Percentiles rank a stretch among this genome's conserved stretches.
Evolutionary conservation across 768 basidiomycete genomes (phyloP).

Genomic region (Amanita pallidorosea): DNA sequence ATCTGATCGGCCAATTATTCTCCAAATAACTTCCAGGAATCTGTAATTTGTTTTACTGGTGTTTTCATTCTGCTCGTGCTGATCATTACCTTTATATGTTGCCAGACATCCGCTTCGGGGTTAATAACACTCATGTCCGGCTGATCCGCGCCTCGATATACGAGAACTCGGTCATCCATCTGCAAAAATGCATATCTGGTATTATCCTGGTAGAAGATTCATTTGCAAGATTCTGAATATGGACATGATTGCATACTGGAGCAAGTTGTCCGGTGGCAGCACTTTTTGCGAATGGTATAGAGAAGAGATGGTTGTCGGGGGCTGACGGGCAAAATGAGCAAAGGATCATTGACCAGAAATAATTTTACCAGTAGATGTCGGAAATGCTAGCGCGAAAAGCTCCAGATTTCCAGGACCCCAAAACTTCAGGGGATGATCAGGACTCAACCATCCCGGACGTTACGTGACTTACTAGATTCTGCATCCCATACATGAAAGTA

Average conservation of each 20-base stretch:
- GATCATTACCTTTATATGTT: constrained; percentile 72
- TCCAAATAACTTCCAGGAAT: constrained; percentile 84
- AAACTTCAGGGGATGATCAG: constrained; percentile 40
- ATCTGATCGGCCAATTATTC: constrained; percentile 89
- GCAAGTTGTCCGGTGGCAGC: constrained; percentile 86
- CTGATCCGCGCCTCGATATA: constrained; percentile 94
- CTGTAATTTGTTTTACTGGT: constrained; percentile 24
- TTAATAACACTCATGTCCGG: constrained; percentile 98
- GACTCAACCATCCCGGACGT: background rate
- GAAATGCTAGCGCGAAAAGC: constrained; percentile 60
- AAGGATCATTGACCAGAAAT: background rate
- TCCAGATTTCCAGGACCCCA: constrained; percentile 94
- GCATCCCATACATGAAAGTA: constrained; percentile 75
- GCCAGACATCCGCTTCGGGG: constrained; percentile 97
- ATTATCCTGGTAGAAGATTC: constrained; percentile 55
- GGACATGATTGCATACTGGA: constrained; percentile 44
- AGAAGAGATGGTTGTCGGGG: constrained; percentile 63
- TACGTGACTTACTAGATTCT: constrained; percentile 44
- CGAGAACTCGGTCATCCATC: constrained; percentile 86
- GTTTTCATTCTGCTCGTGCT: background rate
- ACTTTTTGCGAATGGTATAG: constrained; percentile 90
- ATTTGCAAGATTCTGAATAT: background rate
- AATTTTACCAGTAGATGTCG: constrained; percentile 37
- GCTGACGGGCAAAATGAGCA: constrained; percentile 22
- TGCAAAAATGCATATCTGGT: constrained; percentile 93